These are phyloP conservation scores for Candida quercuum DNA, from an alignment of 805 yeast species.

Conservation along the genomic window DNA sequence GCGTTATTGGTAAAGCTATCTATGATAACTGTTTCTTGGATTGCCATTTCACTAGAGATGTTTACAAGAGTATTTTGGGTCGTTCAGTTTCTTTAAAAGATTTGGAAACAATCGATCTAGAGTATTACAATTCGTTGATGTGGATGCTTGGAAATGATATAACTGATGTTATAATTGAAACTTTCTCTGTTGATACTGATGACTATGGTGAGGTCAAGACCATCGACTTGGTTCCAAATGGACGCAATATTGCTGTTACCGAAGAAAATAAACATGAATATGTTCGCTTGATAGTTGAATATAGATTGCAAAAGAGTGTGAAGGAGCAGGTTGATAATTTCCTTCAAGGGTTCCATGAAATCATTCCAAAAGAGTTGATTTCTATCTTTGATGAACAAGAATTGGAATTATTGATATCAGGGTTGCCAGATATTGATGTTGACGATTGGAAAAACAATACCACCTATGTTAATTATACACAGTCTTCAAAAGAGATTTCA, in stretches of 20 bases:
- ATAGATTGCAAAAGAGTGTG: conserved; percentile 76
- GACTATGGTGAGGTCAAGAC: conserved; percentile 87
- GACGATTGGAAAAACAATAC: conserved; percentile 94
- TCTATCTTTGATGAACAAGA: conserved; percentile 94
- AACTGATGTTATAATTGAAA: conserved; percentile 91
- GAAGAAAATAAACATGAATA: conserved; percentile 89
- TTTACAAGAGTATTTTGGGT: conserved; percentile 81
- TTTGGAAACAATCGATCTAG: conserved; percentile 89
- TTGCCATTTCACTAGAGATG: conserved; percentile 93
- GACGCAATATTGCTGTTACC: conserved; percentile 79
- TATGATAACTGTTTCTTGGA: conserved; percentile 82
- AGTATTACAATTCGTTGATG: conserved; percentile 82
- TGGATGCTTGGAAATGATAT: conserved; percentile 98
- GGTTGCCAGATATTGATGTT: conserved; percentile 93
- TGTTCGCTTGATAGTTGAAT: conserved; percentile 81
- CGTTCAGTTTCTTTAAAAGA: conserved; percentile 81
- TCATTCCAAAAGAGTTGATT: conserved; percentile 78
- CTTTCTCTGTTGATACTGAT: conserved; percentile 88
- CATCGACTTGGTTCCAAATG: conserved; percentile 78
- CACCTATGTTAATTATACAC: conserved; percentile 71
- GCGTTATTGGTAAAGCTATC: conserved; percentile 91
- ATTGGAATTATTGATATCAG: conserved; percentile 85
- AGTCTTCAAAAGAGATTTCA: conserved; percentile 80
- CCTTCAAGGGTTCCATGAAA: conserved; percentile 81
- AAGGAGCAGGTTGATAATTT: conserved; percentile 84